Conservation (phyloP, 495 filamentous ascomycete species). For the Neurospora pannonica region DNA sequence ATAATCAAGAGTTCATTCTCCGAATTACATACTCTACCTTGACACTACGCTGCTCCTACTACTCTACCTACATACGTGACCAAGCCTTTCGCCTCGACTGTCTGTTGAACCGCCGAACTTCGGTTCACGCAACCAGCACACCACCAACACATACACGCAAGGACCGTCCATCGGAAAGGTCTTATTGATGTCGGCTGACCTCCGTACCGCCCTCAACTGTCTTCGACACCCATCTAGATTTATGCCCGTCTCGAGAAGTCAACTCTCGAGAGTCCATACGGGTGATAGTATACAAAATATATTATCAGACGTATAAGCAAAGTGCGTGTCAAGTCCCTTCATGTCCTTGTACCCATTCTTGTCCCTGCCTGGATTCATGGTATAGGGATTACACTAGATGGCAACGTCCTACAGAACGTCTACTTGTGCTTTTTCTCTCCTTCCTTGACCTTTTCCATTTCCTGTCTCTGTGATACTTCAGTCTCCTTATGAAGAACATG, state of each 20-base stretch:
- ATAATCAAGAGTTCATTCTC: neutral
- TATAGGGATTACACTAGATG: neutral
- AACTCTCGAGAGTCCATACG: conserved; percentile 62
- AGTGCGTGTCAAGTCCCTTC: conserved; percentile 16
- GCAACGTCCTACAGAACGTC: neutral
- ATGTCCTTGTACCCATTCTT: neutral
- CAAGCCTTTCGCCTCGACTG: neutral
- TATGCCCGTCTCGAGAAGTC: conserved; percentile 62
- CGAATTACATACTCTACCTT: neutral
- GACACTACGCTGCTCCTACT: neutral
- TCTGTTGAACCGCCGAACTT: neutral
- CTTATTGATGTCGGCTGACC: conserved; percentile 70
- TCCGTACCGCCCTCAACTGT: conserved; percentile 57
- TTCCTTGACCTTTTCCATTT: neutral
- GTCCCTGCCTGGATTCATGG: neutral
- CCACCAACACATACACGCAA: conserved; percentile 3
- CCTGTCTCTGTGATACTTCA: neutral
- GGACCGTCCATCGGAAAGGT: conserved; percentile 20
- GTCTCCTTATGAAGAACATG: neutral
- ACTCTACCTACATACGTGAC: neutral
- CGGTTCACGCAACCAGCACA: neutral
- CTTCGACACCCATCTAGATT: conserved; percentile 62
- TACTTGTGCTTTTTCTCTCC: neutral
- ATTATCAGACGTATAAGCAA: conserved; percentile 27
- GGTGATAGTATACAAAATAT: conserved; percentile 53